Evolutionary conservation across 768 basidiomycete species (phyloP).

Genomic region (Pleurotus pulmonarius): DNA sequence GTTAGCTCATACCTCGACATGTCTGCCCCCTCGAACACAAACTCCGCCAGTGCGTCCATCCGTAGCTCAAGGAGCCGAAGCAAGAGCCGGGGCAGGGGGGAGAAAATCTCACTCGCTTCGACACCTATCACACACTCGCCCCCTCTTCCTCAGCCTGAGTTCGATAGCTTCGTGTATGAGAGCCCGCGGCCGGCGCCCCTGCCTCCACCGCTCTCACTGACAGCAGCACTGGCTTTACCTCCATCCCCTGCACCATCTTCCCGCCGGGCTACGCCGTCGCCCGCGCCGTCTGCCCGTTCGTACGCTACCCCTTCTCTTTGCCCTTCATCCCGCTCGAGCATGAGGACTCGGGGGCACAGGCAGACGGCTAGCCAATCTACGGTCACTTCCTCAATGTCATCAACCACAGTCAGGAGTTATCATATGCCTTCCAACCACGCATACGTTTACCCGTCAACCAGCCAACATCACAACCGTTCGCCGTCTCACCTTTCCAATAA

Average conservation of each 20-base stretch:
- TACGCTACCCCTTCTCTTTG: neutral
- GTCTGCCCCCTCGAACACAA: neutral
- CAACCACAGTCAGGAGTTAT: slow-evolving; percentile 4
- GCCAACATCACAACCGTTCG: too few species aligned
- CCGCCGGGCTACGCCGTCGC: neutral
- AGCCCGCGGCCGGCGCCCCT: slow-evolving; percentile 1
- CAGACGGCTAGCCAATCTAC: slow-evolving; percentile 3
- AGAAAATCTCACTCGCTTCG: too few species aligned
- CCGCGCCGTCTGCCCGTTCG: neutral
- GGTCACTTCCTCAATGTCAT: neutral
- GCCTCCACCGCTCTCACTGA: neutral
- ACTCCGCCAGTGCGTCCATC: neutral
- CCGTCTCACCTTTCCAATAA: too few species aligned
- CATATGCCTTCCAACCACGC: slow-evolving; percentile 4
- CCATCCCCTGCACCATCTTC: neutral
- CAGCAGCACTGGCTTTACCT: neutral
- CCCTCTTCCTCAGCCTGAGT: slow-evolving; percentile 2
- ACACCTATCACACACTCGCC: neutral
- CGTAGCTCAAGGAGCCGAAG: neutral
- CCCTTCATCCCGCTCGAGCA: neutral
- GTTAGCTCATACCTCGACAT: neutral
- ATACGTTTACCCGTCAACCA: neutral
- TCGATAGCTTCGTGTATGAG: neutral
- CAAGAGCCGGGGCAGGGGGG: neutral
- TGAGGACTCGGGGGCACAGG: neutral